phyloP scores from a whole-genome alignment of 768 basidiomycete genomes.

The Phlebiopsis flavidoalba region DNA sequence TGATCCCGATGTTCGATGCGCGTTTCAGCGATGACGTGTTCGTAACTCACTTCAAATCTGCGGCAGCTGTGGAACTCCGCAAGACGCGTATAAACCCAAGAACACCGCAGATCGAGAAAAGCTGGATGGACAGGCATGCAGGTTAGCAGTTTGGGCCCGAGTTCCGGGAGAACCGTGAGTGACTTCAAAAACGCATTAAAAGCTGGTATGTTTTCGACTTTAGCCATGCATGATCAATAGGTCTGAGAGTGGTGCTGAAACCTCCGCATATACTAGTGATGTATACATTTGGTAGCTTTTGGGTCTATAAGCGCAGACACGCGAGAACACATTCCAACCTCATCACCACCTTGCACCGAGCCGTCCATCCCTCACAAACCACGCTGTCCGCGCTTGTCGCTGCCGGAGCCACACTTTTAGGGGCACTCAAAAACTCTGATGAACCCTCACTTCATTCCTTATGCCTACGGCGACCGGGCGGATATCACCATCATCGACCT shows the following conservation, averaged over 20 bases:
- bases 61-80: background rate
- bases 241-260: conserved; percentile 9
- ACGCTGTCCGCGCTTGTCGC: conserved; percentile 90
- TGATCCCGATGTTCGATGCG: conserved; percentile 15
- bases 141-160: conserved; percentile 67
- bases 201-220: conserved; percentile 42
- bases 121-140: conserved; percentile 40
- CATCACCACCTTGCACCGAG: conserved; percentile 64
- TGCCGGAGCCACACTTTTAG: conserved; percentile 88
- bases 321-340: conserved; percentile 66
- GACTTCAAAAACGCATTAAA: conserved; percentile 45
- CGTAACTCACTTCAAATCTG: too few species aligned
- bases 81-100: conserved; percentile 9
- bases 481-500: conserved; percentile 92
- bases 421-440: conserved; percentile 83
- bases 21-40: too few species aligned
- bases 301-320: conserved; percentile 78
- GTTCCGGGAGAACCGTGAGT: conserved; percentile 55
- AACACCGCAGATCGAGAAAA: conserved; percentile 9
- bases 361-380: conserved; percentile 51
- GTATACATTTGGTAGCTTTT: conserved; percentile 57
- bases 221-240: conserved; percentile 5
- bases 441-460: conserved; percentile 87
- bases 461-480: conserved; percentile 88
- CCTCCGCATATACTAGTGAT: conserved; percentile 35